These are phyloP conservation scores for Sclerotinia borealis DNA, from an alignment of 2,329 filamentous ascomycete species.

Conservation along the genomic window DNA sequence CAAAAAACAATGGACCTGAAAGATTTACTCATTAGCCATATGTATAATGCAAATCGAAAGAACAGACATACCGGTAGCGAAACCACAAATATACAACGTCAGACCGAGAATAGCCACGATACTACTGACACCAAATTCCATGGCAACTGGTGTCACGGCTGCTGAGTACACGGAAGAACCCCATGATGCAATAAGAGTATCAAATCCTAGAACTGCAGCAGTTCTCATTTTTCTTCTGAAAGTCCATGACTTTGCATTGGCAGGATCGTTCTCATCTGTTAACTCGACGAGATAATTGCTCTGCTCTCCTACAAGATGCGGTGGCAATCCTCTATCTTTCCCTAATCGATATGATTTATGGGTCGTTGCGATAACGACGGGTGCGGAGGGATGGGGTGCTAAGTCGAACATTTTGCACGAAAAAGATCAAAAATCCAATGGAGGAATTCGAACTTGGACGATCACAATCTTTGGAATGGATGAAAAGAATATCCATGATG, in stretches of 20 bases:
- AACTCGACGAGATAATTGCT: slow-evolving; percentile 14
- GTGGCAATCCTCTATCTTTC: slow-evolving; percentile 10
- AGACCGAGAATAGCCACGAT: slow-evolving; percentile 52
- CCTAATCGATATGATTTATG: slow-evolving; percentile 10
- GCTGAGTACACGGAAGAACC: slow-evolving; percentile 39
- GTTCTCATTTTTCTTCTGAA: slow-evolving; percentile 5
- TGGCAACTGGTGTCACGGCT: slow-evolving; percentile 41
- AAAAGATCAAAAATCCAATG: not conserved
- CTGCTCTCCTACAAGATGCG: slow-evolving; percentile 4
- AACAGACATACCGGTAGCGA: slow-evolving; percentile 45
- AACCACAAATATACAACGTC: slow-evolving; percentile 52
- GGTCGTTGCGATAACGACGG: slow-evolving; percentile 7
- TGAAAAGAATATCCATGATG: not conserved
- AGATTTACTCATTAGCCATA: not conserved
- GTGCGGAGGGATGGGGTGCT: slow-evolving; percentile 1
- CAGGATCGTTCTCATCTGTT: slow-evolving; percentile 12
- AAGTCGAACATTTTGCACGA: slow-evolving; percentile 10
- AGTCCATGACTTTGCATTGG: slow-evolving; percentile 14
- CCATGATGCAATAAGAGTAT: slow-evolving; percentile 16
- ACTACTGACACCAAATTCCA: slow-evolving; percentile 47
- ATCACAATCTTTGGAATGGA: slow-evolving; percentile 3
- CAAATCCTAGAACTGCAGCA: slow-evolving; percentile 30
- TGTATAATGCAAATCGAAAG: slow-evolving; percentile 27
- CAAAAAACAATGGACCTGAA: slow-evolving; percentile 56
- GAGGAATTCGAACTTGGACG: not conserved